Conservation (phyloP, 768 basidiomycete genomes). For the Boletus reticulatus region DNA sequence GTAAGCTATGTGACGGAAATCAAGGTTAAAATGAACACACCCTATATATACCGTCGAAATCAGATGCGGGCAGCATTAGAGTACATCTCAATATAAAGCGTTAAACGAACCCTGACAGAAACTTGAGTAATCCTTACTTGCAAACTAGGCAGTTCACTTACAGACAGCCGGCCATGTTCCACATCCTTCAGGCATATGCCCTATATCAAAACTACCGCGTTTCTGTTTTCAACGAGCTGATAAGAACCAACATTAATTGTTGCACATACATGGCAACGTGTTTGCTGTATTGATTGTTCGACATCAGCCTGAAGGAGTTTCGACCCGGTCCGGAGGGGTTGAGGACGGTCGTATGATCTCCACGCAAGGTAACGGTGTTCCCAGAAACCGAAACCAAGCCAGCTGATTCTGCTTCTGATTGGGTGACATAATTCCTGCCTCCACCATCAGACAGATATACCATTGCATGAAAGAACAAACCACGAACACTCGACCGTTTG, state of each 20-base stretch:
- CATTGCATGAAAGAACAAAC: not conserved
- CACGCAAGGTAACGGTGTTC: slow-evolving; percentile 33
- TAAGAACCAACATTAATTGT: not conserved
- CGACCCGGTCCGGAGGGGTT: slow-evolving; percentile 31
- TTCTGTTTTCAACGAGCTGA: not conserved
- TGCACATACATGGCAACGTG: slow-evolving; percentile 34
- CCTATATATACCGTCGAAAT: slow-evolving; percentile 16
- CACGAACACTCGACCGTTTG: slow-evolving; percentile 33
- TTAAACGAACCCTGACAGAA: slow-evolving; percentile 24
- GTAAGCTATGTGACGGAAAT: not conserved
- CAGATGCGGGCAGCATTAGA: not conserved
- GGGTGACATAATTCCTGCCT: slow-evolving; percentile 42
- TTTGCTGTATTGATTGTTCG: slow-evolving; percentile 28
- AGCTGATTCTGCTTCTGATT: slow-evolving; percentile 45
- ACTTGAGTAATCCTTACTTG: not conserved
- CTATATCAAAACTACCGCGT: slow-evolving; percentile 31
- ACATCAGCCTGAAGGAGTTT: slow-evolving; percentile 35
- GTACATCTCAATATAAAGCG: not conserved
- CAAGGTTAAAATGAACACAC: slow-evolving; percentile 9
- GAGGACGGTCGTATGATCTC: slow-evolving; percentile 33
- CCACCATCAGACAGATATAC: not conserved
- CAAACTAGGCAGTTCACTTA: slow-evolving; percentile 13
- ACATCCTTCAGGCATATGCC: slow-evolving; percentile 38
- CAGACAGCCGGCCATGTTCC: slow-evolving; percentile 39
- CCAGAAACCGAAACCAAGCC: slow-evolving; percentile 59